These are phyloP conservation scores for Hortaea sp. DNA, from an alignment of 2,329 filamentous ascomycete genomes.

Conservation along the genomic window DNA sequence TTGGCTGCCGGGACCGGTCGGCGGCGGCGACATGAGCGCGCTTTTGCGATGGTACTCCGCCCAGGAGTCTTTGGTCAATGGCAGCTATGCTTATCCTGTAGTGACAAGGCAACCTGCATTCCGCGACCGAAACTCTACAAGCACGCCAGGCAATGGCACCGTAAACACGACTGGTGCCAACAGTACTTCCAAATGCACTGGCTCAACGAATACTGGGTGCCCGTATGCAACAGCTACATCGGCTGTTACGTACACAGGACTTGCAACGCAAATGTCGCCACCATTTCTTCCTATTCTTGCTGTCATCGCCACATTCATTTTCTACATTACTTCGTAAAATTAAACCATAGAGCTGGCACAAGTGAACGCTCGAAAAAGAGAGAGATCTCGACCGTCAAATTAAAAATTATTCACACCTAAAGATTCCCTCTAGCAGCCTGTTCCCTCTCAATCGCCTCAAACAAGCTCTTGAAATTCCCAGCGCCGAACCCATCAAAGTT, in stretches of 20 bases:
- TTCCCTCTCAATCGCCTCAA: conserved; percentile 91
- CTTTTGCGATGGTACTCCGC: conserved; percentile 7
- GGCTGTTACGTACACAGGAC: too few species aligned
- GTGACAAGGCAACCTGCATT: conserved; percentile 3
- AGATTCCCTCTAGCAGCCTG: conserved; percentile 80
- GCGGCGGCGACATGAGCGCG: conserved; percentile 3
- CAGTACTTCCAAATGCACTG: too few species aligned
- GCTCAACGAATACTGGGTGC: too few species aligned
- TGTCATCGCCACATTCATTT: too few species aligned
- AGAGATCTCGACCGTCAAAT: too few species aligned
- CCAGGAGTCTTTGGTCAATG: conserved; percentile 4
- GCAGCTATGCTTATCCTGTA: conserved; percentile 7
- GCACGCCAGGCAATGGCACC: background rate
- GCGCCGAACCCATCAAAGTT: conserved; percentile 88
- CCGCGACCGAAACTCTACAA: background rate
- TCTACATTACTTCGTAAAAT: too few species aligned
- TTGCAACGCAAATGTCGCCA: too few species aligned
- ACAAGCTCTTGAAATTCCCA: conserved; percentile 90
- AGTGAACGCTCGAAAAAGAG: too few species aligned
- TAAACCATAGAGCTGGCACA: too few species aligned
- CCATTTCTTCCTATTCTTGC: too few species aligned
- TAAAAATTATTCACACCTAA: too few species aligned
- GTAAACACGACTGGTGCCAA: background rate
- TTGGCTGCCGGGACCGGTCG: conserved; percentile 7
- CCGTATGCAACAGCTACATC: too few species aligned